A percentile compares a stretch with the other conserved stretches of the same genome.
Evolutionary conservation across 2,329 filamentous ascomycete genomes (phyloP).

Genomic region (Alternaria arbusti): DNA sequence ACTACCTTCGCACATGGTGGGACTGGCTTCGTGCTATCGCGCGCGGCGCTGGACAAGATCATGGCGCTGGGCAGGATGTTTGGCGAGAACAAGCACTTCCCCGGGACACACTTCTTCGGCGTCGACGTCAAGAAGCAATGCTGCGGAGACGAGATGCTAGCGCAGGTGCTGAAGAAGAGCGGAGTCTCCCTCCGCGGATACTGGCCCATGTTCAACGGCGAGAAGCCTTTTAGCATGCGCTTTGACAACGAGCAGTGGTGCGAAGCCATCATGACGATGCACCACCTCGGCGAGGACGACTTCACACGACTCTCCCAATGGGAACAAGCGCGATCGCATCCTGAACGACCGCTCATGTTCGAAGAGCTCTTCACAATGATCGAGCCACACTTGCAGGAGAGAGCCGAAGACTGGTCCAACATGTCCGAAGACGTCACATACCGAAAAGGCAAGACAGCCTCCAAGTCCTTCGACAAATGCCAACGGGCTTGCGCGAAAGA

Average conservation of each 20-base stretch:
- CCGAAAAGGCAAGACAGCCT: constrained; percentile 21
- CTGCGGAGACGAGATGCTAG: constrained; percentile 49
- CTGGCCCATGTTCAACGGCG: constrained; percentile 56
- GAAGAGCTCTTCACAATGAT: constrained; percentile 43
- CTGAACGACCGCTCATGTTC: constrained; percentile 38
- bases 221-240: constrained; percentile 47
- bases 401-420: constrained; percentile 43
- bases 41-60: constrained; percentile 57
- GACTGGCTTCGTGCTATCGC: constrained; percentile 52
- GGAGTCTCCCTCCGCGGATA: constrained; percentile 46
- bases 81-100: constrained; percentile 38
- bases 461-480: constrained; percentile 39
- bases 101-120: constrained; percentile 47
- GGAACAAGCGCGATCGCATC: constrained; percentile 32
- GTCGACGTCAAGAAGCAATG: constrained; percentile 41
- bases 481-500: constrained; percentile 36
- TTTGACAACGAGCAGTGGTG: constrained; percentile 53
- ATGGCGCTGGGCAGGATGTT: constrained; percentile 48
- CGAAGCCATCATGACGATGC: constrained; percentile 50
- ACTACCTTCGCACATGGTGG: constrained; percentile 52
- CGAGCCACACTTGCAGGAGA: constrained; percentile 32
- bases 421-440: constrained; percentile 38
- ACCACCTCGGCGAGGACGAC: constrained; percentile 42
- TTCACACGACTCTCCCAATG: constrained; percentile 35
- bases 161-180: constrained; percentile 46